phyloP scores from a whole-genome alignment of 306 rosid species.

The Malus fusca region DNA sequence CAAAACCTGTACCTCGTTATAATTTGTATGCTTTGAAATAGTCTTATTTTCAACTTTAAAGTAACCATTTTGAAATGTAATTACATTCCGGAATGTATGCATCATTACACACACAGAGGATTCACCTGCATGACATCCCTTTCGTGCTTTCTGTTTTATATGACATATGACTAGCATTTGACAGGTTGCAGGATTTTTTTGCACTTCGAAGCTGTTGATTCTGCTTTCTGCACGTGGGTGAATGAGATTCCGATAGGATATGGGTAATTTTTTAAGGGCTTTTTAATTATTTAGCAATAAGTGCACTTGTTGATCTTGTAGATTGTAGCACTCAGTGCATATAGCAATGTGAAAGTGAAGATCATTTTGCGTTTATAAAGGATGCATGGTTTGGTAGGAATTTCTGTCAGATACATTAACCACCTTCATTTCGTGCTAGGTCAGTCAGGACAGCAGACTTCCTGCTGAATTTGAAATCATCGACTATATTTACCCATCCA shows the following conservation, averaged over 20 bases:
- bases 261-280: conserved; percentile 38
- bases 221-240: conserved; percentile 89
- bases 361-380: not conserved
- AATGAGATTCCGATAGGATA: conserved; percentile 85
- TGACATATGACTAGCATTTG: conserved; percentile 18
- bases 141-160: not conserved
- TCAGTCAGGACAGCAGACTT: conserved; percentile 93
- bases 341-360: not conserved
- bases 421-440: conserved; percentile 34
- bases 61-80: not conserved
- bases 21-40: not conserved
- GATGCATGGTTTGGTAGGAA: not conserved
- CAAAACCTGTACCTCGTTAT: not conserved
- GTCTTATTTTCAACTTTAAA: not conserved
- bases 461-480: conserved; percentile 96
- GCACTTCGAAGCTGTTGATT: conserved; percentile 97
- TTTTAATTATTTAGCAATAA: not conserved
- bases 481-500: conserved; percentile 70
- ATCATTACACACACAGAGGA: not conserved
- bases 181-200: conserved; percentile 85
- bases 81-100: not conserved
- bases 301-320: not conserved
- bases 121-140: not conserved
- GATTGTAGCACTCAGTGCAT: not conserved
- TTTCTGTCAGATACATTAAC: conserved; percentile 17